Conservation (phyloP, 106 monocot genomes). For the Ottelia alismoides region DNA sequence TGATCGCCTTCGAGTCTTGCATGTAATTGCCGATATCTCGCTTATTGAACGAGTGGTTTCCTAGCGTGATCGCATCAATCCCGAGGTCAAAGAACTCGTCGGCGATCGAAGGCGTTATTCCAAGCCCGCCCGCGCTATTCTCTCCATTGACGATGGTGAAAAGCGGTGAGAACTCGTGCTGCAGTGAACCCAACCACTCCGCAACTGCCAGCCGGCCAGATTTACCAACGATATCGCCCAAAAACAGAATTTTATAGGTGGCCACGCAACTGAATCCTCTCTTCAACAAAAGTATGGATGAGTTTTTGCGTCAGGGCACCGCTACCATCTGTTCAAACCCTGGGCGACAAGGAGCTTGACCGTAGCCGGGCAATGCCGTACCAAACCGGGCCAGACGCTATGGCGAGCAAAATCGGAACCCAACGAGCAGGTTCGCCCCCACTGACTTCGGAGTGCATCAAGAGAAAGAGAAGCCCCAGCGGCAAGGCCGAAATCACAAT, state of each 20-base stretch:
- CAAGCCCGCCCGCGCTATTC: neutral
- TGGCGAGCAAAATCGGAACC: no score
- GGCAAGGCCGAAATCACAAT: neutral
- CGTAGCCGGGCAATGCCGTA: no score
- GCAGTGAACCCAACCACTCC: neutral
- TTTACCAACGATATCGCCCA: neutral
- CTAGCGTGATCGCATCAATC: neutral
- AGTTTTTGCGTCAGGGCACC: no score
- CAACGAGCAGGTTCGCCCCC: no score
- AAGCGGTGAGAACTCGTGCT: neutral
- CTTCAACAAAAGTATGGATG: no score
- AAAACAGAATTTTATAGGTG: neutral
- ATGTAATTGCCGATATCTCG: neutral
- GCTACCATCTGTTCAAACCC: no score
- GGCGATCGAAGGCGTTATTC: neutral
- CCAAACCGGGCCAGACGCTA: no score
- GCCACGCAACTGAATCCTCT: no score
- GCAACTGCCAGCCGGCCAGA: neutral
- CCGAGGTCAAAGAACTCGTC: neutral
- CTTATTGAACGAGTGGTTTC: neutral
- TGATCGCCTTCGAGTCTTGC: neutral
- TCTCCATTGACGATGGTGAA: neutral
- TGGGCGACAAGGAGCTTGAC: no score
- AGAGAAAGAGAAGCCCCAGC: neutral
- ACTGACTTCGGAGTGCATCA: no score